Conservation (phyloP, 2,329 filamentous ascomycete species). For the Monascus ruber region DNA sequence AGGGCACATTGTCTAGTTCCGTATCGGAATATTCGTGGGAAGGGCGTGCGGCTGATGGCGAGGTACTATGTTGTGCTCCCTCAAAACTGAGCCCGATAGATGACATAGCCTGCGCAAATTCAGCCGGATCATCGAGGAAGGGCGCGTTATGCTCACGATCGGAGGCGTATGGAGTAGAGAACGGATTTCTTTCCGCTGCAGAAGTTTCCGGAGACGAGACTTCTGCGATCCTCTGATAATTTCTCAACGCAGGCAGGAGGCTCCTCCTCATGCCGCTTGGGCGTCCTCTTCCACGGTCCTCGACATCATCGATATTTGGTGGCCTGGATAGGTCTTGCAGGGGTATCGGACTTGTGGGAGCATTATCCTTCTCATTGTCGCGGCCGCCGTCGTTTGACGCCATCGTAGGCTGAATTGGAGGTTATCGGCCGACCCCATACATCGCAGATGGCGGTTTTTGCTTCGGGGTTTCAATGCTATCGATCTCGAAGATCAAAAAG, state of each 20-base stretch:
- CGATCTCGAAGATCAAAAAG: too few species aligned
- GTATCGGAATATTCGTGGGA: conserved; percentile 16
- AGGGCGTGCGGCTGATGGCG: conserved; percentile 9
- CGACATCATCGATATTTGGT: conserved; percentile 16
- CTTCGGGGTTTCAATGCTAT: too few species aligned
- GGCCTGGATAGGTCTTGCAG: conserved; percentile 50
- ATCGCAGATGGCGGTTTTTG: conserved; percentile 20
- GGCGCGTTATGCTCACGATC: conserved; percentile 17
- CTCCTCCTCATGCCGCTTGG: conserved; percentile 28
- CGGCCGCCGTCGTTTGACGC: conserved; percentile 26
- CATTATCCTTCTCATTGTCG: conserved; percentile 16
- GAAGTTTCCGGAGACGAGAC: conserved; percentile 33
- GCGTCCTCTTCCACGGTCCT: conserved; percentile 18
- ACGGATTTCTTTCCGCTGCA: conserved; percentile 11
- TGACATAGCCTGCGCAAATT: conserved; percentile 32
- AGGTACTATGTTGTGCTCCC: conserved; percentile 9
- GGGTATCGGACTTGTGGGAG: conserved; percentile 49
- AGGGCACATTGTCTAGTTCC: conserved; percentile 18
- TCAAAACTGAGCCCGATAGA: conserved; percentile 32
- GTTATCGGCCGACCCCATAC: conserved; percentile 25
- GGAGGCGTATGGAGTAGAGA: conserved; percentile 7
- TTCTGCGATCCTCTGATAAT: conserved; percentile 44
- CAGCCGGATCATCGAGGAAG: conserved; percentile 24
- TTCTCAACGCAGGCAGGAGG: conserved; percentile 32
- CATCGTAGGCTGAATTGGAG: conserved; percentile 26